Base-by-base conservation (phyloP, 2,329 filamentous ascomycete species). In the Fusarium coicis region DNA sequence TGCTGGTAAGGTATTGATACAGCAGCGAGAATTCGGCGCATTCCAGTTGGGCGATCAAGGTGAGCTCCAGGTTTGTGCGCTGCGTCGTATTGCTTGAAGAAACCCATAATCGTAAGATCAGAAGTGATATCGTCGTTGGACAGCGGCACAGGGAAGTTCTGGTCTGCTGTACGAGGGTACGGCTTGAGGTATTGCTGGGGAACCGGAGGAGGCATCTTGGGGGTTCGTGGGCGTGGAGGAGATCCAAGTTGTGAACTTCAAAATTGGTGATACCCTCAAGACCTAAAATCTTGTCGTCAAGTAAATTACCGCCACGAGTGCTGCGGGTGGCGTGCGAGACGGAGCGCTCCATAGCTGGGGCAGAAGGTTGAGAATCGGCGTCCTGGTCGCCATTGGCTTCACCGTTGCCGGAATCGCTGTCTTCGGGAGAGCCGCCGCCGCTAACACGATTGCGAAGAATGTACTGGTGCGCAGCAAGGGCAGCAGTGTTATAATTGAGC, bases 251-350 rank as follows among this genome's bases (percentile, higher is more conserved):
- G 52, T 85, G 84, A 2, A 88, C 83, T 75, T 90, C 88, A 70
- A 91, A 88, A 74, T 88, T 90, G 66, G 86, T 84, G 49, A 92
- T 84, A 28, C 86, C 88, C 77, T 92, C 90, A 34, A 91, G 84
- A 19, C 90, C 90, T 18, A 90, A 82, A 43, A 89, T 82, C 75
- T 86, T 88, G 77, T 89, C 87, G 70, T 91, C 89, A 40, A 87
- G 77, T 68, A 89, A 88, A 75, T 89, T 90, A 32, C 81, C 82
- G 30, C 81, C 88, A 30, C 90, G 86, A 26, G 88, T 91, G 80
- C 89, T 92, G 47, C 90, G 85, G 23, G 90, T 92, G 18, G 88
- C 88, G 67, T 92, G 90, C 15, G 90, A 92, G 18, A 88, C 86
- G 68, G 90, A 88, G 39, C 90, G 86, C 79, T 92, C 90, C 90